These are phyloP conservation scores for Stylonectria norvegica DNA, from an alignment of 2,329 filamentous ascomycete species.

Conservation along the genomic window DNA sequence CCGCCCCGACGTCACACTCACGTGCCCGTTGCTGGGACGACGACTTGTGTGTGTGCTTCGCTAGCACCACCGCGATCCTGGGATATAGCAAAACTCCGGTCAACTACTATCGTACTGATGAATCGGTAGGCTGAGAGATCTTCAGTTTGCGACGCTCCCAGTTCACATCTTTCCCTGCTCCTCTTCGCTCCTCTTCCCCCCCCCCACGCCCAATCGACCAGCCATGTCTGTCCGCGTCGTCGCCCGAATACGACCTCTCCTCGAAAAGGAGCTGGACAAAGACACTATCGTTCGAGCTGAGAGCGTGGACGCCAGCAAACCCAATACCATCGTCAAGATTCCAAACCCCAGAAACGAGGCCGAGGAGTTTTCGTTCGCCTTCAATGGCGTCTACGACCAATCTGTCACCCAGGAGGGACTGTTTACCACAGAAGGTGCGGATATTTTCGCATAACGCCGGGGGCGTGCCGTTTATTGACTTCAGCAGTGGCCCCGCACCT, in stretches of 20 bases:
- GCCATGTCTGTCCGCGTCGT: conserved; percentile 76
- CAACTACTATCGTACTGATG: conserved; percentile 16
- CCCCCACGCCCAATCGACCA: conserved; percentile 12
- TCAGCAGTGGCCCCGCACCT: conserved; percentile 76
- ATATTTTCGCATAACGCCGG: conserved; percentile 4
- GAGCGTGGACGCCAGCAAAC: conserved; percentile 56
- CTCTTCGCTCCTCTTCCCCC: conserved; percentile 4
- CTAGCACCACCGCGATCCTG: conserved; percentile 13
- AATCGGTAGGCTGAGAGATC: conserved; percentile 25
- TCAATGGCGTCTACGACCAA: conserved; percentile 88
- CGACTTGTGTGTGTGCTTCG: conserved; percentile 8
- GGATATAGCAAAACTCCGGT: conserved; percentile 20
- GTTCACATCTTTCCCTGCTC: neutral
- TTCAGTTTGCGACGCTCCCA: conserved; percentile 13
- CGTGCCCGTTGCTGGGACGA: conserved; percentile 30
- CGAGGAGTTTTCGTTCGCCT: conserved; percentile 91
- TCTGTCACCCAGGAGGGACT: conserved; percentile 77
- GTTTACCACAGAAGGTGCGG: conserved; percentile 81
- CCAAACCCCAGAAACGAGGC: conserved; percentile 89
- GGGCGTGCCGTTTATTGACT: conserved; percentile 23
- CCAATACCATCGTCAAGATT: conserved; percentile 73
- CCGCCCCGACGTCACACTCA: conserved; percentile 28
- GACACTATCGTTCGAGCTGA: conserved; percentile 79
- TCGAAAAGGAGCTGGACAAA: conserved; percentile 79
- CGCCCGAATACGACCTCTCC: conserved; percentile 82